Evolutionary conservation across 1,139 yeast species (phyloP), one percentile per base, ranked within the genome.

Genomic region (Hyphopichia wangnamkhiaoensis): DNA sequence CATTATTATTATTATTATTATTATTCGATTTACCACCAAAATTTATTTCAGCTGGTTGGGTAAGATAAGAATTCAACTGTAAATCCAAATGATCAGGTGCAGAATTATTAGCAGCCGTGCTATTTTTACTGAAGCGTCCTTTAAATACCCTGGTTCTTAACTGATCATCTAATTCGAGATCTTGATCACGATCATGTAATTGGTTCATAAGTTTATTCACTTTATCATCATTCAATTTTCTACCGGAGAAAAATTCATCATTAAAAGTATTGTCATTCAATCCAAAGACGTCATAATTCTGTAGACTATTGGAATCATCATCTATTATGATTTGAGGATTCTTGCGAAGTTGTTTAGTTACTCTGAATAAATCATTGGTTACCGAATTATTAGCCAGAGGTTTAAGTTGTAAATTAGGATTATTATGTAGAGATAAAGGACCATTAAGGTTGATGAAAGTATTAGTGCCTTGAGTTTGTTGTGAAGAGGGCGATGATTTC

Each of bases 151-250:
- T 57, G 2, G 79, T 68, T 48, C 81, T 63, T 35, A 72, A 62
- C 48, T 70, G 75, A 46, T 66, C 74, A 52, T 76, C 81, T 38
- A 74, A 45, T 42, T 71, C 78, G 26, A 55, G 65, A 37, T 64
- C 69, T 16, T 50, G 54, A 30, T 50, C 52, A n/a, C 52, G 48
- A 16, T 61, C 65, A 7, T 50, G 40, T 37, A 67, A 46, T 13
- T 63, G 61, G 38, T 52, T 49, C 27, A 71, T 58, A 45, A 71
- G 53, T 44, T 65, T 67, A 31, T 66, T 68, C 21, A 71, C 59
- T 42, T 71, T 71, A 43, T 62, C 60, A 41, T 69, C 68, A 34
- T 59, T 59, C 35, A 69, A 53, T 40, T 59, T 42, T 34, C 52
- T 53, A 15, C 52, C 53, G 9, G 42, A 34, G 24, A 51, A 47